These are phyloP conservation scores for Entrophospora sp. DNA, from an alignment of 192 early-diverging fungal genomes.

Conservation along the genomic window DNA sequence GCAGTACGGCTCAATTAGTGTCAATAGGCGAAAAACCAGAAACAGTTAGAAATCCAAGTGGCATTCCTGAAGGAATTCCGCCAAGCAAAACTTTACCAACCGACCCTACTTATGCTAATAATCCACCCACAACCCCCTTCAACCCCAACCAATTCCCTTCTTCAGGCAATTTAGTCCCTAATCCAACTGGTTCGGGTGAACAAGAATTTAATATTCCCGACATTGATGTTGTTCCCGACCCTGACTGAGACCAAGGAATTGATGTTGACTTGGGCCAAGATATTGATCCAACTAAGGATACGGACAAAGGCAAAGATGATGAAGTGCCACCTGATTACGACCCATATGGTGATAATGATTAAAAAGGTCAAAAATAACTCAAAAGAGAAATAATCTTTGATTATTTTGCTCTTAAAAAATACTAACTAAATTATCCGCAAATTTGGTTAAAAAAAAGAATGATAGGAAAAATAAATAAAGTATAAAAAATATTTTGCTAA, in stretches of 20 bases:
- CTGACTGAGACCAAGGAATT: conserved; percentile 9
- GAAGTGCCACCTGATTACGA: background rate
- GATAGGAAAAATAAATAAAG: too few relatives aligned
- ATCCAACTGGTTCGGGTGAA: background rate
- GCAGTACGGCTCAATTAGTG: too few relatives aligned
- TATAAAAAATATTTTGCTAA: too few relatives aligned
- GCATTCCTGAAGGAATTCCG: background rate
- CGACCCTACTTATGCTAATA: background rate
- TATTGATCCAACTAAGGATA: background rate
- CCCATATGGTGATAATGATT: too few relatives aligned
- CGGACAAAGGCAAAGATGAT: background rate
- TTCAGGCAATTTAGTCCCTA: background rate
- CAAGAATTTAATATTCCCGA: background rate
- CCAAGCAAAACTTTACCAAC: too few relatives aligned
- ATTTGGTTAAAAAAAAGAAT: too few relatives aligned
- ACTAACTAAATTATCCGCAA: too few relatives aligned
- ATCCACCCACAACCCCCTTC: background rate
- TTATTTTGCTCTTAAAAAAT: too few relatives aligned
- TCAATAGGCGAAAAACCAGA: too few relatives aligned
- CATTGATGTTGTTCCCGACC: background rate
- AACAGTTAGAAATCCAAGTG: background rate
- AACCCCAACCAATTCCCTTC: background rate
- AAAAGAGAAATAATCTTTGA: too few relatives aligned
- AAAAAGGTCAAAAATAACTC: too few relatives aligned
- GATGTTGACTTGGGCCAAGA: background rate